phyloP scores from a whole-genome alignment of 129 eudicot genomes.

The Calendula officinalis region DNA sequence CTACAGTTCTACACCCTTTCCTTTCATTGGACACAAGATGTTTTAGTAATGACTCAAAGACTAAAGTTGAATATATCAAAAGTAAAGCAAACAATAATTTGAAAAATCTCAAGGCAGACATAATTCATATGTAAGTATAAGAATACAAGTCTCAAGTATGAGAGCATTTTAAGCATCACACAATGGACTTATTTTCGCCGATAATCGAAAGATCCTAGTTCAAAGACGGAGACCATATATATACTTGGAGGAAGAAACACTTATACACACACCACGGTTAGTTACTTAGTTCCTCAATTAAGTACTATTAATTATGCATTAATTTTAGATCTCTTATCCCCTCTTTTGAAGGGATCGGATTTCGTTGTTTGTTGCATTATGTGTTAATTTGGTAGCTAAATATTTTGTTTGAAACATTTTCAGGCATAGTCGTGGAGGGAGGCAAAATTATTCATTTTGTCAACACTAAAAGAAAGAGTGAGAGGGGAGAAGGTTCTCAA shows the following conservation, averaged over 20 bases:
- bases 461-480: neutral
- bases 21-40: too few species aligned
- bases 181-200: neutral
- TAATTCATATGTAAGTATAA: neutral
- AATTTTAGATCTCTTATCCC: too few species aligned
- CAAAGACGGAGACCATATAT: constrained; percentile 14
- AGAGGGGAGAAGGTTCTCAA: neutral
- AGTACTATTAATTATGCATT: too few species aligned
- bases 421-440: constrained; percentile 4
- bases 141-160: neutral
- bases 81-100: too few species aligned
- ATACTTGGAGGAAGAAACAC: constrained; percentile 4
- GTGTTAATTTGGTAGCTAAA: neutral
- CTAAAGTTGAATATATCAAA: too few species aligned
- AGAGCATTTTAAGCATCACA: neutral
- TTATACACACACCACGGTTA: constrained; percentile 17
- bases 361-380: too few species aligned
- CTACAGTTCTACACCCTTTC: too few species aligned
- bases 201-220: neutral
- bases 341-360: too few species aligned
- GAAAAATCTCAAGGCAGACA: too few species aligned
- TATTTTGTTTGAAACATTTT: neutral
- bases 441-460: constrained; percentile 17
- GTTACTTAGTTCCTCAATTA: neutral
- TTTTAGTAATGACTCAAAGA: too few species aligned